Conservation (phyloP, 2,329 filamentous ascomycete species). For the Verticillium tricorpus region DNA sequence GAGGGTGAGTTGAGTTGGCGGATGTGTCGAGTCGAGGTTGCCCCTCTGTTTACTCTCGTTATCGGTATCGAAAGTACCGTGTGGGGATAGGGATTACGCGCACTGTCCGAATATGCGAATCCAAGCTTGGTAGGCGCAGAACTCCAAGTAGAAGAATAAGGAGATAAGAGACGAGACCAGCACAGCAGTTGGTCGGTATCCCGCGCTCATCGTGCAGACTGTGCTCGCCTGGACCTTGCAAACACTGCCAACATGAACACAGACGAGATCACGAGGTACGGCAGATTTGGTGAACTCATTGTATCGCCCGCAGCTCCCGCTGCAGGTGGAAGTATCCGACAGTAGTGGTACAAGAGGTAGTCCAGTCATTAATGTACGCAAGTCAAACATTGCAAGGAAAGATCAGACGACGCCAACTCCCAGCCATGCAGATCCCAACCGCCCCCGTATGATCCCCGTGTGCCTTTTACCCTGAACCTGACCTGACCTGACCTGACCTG, state of each 20-base stretch:
- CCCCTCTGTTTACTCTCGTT: conserved; percentile 11
- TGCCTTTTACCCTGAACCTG: neutral
- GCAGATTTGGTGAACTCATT: neutral
- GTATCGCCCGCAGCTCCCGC: neutral
- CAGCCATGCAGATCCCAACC: neutral
- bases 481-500: neutral
- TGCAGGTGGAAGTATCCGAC: neutral
- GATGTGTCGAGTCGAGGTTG: neutral
- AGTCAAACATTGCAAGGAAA: neutral
- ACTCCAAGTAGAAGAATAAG: too few relatives aligned
- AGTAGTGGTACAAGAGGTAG: neutral
- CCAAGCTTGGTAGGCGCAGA: neutral
- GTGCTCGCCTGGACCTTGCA: too few relatives aligned
- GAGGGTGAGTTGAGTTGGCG: neutral
- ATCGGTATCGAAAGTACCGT: conserved; percentile 4
- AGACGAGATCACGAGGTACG: too few relatives aligned
- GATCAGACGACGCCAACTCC: neutral
- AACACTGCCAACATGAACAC: too few relatives aligned
- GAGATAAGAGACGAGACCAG: neutral
- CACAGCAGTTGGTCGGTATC: neutral
- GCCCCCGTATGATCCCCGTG: neutral
- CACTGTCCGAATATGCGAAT: neutral
- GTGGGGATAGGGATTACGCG: too few relatives aligned
- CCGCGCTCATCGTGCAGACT: too few relatives aligned
- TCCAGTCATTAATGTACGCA: neutral